Conservation (phyloP, 2,329 filamentous ascomycete genomes). For the Bipolaris victoriae region DNA sequence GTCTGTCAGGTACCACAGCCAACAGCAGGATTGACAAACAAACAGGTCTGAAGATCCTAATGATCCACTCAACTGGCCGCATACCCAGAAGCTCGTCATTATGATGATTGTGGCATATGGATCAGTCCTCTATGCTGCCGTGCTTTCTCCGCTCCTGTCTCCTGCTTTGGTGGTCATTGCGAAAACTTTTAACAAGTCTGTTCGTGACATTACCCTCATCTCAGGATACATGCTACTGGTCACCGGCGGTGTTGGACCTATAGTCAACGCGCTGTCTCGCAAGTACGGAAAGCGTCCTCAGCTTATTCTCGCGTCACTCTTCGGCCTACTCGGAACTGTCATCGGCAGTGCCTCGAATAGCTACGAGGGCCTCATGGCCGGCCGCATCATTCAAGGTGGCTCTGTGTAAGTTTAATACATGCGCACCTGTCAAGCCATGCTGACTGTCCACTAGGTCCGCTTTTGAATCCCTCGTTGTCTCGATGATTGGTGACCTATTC, state of each 20-base stretch:
- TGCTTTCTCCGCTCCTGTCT: constrained; percentile 44
- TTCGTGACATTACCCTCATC: constrained; percentile 46
- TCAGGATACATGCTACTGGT: constrained; percentile 49
- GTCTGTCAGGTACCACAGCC: constrained; percentile 32
- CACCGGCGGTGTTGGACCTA: constrained; percentile 41
- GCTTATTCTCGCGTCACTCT: constrained; percentile 41
- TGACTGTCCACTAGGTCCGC: constrained; percentile 31
- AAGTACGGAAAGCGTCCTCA: constrained; percentile 45
- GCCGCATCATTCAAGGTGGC: constrained; percentile 43
- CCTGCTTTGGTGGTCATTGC: constrained; percentile 45
- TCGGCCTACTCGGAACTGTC: constrained; percentile 39
- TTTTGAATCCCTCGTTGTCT: constrained; percentile 45
- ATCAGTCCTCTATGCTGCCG: constrained; percentile 42
- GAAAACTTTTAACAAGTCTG: constrained; percentile 30
- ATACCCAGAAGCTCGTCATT: constrained; percentile 41
- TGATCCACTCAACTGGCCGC: constrained; percentile 46
- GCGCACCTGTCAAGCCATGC: constrained; percentile 18
- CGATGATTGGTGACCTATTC: constrained; percentile 46
- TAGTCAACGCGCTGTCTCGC: constrained; percentile 40
- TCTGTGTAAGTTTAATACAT: constrained; percentile 17
- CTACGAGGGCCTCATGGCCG: constrained; percentile 42
- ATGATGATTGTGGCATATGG: constrained; percentile 44
- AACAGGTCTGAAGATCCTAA: constrained; percentile 39
- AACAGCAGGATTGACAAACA: constrained; percentile 49
- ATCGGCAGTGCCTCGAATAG: constrained; percentile 34